Evolutionary conservation across 169 alveolate genomes (phyloP).

Genomic region (Plasmodium adleri): DNA sequence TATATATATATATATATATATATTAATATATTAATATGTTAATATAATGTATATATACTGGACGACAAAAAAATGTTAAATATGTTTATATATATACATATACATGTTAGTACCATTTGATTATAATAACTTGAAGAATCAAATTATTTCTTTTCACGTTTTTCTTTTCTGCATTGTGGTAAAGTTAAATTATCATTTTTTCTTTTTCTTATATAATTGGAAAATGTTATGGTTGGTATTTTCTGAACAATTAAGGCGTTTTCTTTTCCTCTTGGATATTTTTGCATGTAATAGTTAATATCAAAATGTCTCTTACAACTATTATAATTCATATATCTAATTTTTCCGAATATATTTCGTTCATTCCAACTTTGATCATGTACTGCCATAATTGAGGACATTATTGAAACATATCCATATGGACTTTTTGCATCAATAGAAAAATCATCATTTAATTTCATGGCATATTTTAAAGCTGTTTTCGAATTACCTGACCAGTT

Average conservation of each 20-base stretch:
- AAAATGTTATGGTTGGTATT: slow-evolving; percentile 61
- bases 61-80: too few relatives aligned
- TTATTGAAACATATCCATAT: slow-evolving; percentile 85
- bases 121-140: neutral
- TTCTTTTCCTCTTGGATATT: slow-evolving; percentile 71
- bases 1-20: too few relatives aligned
- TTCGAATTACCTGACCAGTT: slow-evolving; percentile 86
- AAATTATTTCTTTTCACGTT: neutral
- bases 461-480: slow-evolving; percentile 80
- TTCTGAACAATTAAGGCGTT: slow-evolving; percentile 65
- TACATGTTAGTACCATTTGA: too few relatives aligned
- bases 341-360: slow-evolving; percentile 83
- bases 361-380: slow-evolving; percentile 87
- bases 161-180: slow-evolving; percentile 7
- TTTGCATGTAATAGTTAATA: slow-evolving; percentile 59
- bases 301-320: slow-evolving; percentile 86
- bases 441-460: slow-evolving; percentile 85
- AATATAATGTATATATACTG: too few relatives aligned
- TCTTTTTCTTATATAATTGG: slow-evolving; percentile 45
- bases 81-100: too few relatives aligned
- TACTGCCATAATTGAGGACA: slow-evolving; percentile 87
- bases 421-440: slow-evolving; percentile 85
- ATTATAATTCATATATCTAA: slow-evolving; percentile 85
- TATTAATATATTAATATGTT: too few relatives aligned
- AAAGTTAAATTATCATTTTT: neutral